Evolutionary conservation across 208 protist genomes (phyloP).

Genomic region (Tritrichomonas musculus): DNA sequence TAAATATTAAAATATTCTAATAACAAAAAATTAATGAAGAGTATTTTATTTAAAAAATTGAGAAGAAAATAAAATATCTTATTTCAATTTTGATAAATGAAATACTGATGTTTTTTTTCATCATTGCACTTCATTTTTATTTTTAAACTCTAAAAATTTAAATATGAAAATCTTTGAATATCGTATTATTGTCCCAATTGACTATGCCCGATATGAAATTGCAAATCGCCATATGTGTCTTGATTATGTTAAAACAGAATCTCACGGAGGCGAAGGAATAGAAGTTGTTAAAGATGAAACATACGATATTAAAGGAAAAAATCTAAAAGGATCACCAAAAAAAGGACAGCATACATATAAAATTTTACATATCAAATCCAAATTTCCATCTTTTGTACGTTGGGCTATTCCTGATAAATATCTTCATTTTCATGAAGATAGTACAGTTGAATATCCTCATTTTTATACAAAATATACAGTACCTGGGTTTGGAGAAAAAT

Average conservation of each 20-base stretch:
- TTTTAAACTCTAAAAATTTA: too few species aligned
- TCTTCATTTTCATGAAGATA: not conserved
- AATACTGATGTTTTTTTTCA: too few species aligned
- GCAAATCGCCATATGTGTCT: not conserved
- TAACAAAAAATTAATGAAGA: too few species aligned
- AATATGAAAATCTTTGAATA: conserved; percentile 18
- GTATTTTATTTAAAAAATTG: too few species aligned
- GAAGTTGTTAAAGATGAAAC: not conserved
- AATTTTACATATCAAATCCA: not conserved
- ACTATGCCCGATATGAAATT: not conserved
- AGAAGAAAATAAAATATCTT: too few species aligned
- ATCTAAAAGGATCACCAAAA: not conserved
- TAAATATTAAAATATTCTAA: too few species aligned
- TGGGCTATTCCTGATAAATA: conserved; percentile 29
- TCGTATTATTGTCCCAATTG: not conserved
- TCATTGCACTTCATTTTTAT: too few species aligned
- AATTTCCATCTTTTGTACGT: not conserved
- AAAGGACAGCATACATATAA: not conserved
- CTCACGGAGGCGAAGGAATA: not conserved
- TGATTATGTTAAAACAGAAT: not conserved
- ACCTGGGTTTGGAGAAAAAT: not conserved
- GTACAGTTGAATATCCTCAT: not conserved
- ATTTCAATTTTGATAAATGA: too few species aligned
- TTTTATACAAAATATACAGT: not conserved
- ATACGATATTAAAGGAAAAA: conserved; percentile 3